phyloP scores from a whole-genome alignment of 2,329 filamentous ascomycete species.

The Talaromyces sp. region DNA sequence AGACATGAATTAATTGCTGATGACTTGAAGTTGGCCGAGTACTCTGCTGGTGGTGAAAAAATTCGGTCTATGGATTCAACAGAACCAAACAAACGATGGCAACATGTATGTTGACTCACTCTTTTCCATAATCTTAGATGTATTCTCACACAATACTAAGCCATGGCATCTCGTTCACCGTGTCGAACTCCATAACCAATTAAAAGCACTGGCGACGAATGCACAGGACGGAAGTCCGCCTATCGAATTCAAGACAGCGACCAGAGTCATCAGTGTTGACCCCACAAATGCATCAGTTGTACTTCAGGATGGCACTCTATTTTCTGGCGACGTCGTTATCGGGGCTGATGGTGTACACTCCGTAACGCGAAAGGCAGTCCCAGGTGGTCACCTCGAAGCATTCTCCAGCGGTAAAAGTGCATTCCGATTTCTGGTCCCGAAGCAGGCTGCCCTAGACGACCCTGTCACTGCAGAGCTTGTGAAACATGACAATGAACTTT shows the following conservation, averaged over 20 bases:
- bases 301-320: slow-evolving; percentile 41
- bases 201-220: slow-evolving; percentile 46
- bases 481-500: slow-evolving; percentile 34
- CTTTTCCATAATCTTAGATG: background rate
- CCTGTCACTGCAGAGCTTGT: slow-evolving; percentile 37
- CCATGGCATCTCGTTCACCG: slow-evolving; percentile 53
- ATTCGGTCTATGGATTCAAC: slow-evolving; percentile 26
- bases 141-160: slow-evolving; percentile 14
- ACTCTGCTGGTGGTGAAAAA: slow-evolving; percentile 30
- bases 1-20: background rate
- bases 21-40: slow-evolving; percentile 30
- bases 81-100: slow-evolving; percentile 22
- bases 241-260: slow-evolving; percentile 38
- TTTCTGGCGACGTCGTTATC: slow-evolving; percentile 48
- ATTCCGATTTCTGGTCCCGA: slow-evolving; percentile 53
- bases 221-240: slow-evolving; percentile 29
- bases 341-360: slow-evolving; percentile 53
- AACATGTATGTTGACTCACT: slow-evolving; percentile 22
- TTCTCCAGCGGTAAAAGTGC: slow-evolving; percentile 47
- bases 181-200: slow-evolving; percentile 47
- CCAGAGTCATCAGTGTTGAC: slow-evolving; percentile 44
- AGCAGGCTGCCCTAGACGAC: slow-evolving; percentile 38
- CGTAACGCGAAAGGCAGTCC: slow-evolving; percentile 18
- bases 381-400: slow-evolving; percentile 31
- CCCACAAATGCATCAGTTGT: slow-evolving; percentile 36